Evolutionary conservation across 2,329 filamentous ascomycete species (phyloP).

Genomic region (Plenodomus biglobosus): DNA sequence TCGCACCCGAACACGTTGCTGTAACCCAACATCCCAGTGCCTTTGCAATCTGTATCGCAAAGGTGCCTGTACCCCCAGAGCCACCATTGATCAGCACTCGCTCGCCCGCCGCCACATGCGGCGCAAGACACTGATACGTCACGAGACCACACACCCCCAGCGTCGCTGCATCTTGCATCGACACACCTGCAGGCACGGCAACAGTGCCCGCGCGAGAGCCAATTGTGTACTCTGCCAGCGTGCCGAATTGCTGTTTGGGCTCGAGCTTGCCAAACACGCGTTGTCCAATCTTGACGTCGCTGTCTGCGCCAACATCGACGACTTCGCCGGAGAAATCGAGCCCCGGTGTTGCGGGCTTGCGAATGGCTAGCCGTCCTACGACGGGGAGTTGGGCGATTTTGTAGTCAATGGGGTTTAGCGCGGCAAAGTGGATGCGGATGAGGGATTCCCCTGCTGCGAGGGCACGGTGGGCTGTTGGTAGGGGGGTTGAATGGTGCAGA

Average conservation of each 20-base stretch:
- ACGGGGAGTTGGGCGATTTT: slow-evolving; percentile 23
- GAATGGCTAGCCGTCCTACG: slow-evolving; percentile 18
- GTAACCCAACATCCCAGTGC: slow-evolving; percentile 59
- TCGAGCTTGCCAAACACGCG: slow-evolving; percentile 28
- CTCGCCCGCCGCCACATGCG: slow-evolving; percentile 38
- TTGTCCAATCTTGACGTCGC: slow-evolving; percentile 13
- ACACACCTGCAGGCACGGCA: slow-evolving; percentile 14
- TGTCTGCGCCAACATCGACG: slow-evolving; percentile 5
- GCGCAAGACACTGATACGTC: slow-evolving; percentile 21
- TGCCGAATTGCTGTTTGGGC: slow-evolving; percentile 24
- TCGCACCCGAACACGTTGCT: slow-evolving; percentile 58
- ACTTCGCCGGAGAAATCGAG: slow-evolving; percentile 24
- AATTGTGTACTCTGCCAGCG: slow-evolving; percentile 24
- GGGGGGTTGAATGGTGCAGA: slow-evolving; percentile 8
- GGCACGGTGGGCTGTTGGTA: slow-evolving; percentile 4
- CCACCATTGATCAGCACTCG: slow-evolving; percentile 65
- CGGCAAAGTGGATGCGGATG: slow-evolving; percentile 18
- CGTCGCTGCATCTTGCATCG: slow-evolving; percentile 17
- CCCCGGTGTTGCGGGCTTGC: slow-evolving; percentile 25
- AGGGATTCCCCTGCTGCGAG: slow-evolving; percentile 15
- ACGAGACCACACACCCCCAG: slow-evolving; percentile 26
- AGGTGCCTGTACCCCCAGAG: slow-evolving; percentile 61
- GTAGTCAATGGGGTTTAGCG: slow-evolving; percentile 30
- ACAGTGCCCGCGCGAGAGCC: slow-evolving; percentile 20
- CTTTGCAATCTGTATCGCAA: slow-evolving; percentile 65